Base-by-base conservation (phyloP, 139 green algal species). In the Picochlorum costavermella region DNA sequence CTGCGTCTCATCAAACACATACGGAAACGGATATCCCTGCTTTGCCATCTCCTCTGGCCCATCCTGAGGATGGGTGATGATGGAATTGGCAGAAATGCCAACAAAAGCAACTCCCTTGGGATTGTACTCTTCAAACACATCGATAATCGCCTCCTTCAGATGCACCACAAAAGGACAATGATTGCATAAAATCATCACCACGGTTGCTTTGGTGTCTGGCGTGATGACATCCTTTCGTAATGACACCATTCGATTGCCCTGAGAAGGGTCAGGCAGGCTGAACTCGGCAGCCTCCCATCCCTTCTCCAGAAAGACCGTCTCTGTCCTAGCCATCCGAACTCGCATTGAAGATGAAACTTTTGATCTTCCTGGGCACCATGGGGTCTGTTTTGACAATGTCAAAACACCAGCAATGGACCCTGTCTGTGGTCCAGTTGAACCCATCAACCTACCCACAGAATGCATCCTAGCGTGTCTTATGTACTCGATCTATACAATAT, bases 141-240 rank as follows among this genome's bases (percentile, higher is more conserved):
- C 57, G 4, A 65, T 63, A 11, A 88, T 76, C 16, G 57, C 67
- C 31, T 58, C 53, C 72, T 89, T 89, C 3, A 94, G 64, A 57
- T 84, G 80, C 0, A 86, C 63, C 2, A 93, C 86, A 69, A 88
- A 92, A 30, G 85, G 85, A 73, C 87, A 90, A 28, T 93, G 87
- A 56, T 88, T 87, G 72, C 84, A 94, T 48, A 92, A 84, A 59
- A 92, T 89, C 72, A 86, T 83, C 17, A 94, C 57, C 8, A 91
- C 70, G 8, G 64, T 82, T 2, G 77, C 80, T 8, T 69, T 61
- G 5, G 78, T 71, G 67, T 2, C 67, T 72, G 8, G 81, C 64
- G 5, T 74, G 67, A 3, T 75, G 61, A 8, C 69, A 64, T 17
- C 91, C 70, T 25, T 44, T 72, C 9, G 81, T 46, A 1, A 37